A percentile compares a stretch with the other conserved stretches of the same genome.
Conservation (phyloP, 495 filamentous ascomycete species). For the Tuber aestivum region DNA sequence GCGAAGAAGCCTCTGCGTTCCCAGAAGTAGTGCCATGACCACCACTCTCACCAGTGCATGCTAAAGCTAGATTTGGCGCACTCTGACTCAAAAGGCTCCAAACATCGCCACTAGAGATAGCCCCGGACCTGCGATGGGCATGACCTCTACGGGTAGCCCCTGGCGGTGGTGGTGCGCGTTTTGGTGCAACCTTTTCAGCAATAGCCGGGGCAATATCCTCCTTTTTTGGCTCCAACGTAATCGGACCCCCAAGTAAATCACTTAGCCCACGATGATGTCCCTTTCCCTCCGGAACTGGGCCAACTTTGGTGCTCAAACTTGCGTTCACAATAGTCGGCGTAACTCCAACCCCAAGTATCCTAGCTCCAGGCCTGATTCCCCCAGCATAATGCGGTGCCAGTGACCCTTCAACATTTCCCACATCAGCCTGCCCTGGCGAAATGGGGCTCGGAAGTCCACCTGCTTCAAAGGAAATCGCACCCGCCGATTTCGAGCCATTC, state of each 20-base stretch:
- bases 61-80: slow-evolving; percentile 30
- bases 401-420: slow-evolving; percentile 11
- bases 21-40: slow-evolving; percentile 14
- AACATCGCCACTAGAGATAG: slow-evolving; percentile 42
- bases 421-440: slow-evolving; percentile 3
- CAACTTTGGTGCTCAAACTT: slow-evolving; percentile 4
- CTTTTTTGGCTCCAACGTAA: slow-evolving; percentile 21
- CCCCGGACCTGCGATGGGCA: slow-evolving; percentile 42
- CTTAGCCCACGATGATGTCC: slow-evolving; percentile 25
- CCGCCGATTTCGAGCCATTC: slow-evolving; percentile 17
- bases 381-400: slow-evolving; percentile 17
- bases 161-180: slow-evolving; percentile 35
- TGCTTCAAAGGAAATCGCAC: neutral
- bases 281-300: slow-evolving; percentile 15
- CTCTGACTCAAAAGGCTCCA: slow-evolving; percentile 42
- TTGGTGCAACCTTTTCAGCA: slow-evolving; percentile 27
- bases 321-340: slow-evolving; percentile 38
- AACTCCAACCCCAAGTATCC: slow-evolving; percentile 25
- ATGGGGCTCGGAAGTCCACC: slow-evolving; percentile 8
- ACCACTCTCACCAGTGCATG: slow-evolving; percentile 14
- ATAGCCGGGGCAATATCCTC: slow-evolving; percentile 14
- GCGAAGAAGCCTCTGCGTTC: slow-evolving; percentile 14
- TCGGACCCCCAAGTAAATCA: slow-evolving; percentile 34
- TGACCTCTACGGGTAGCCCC: slow-evolving; percentile 40
- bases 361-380: slow-evolving; percentile 28